Evolutionary conservation across 148 eudicot genomes (phyloP).

Genomic region (Camellia lanceoleosa): DNA sequence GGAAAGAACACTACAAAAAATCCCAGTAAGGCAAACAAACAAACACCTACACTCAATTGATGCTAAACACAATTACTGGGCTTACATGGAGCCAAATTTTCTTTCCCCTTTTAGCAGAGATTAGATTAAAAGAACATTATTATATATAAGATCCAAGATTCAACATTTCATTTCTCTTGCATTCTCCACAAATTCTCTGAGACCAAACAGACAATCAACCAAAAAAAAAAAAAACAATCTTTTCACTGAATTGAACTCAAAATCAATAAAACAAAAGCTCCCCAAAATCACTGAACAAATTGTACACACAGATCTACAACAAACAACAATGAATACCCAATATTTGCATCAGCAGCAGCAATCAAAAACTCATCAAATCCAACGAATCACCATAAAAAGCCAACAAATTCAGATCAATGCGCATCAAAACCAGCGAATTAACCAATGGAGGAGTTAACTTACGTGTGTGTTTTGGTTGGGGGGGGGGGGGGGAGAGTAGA

Average conservation of each 20-base stretch:
- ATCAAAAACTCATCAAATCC: background rate
- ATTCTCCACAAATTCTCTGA: no score
- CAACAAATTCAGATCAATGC: background rate
- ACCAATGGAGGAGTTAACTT: background rate
- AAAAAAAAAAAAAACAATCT: background rate
- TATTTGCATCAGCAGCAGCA: background rate
- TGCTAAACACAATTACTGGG: background rate
- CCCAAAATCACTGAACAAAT: background rate
- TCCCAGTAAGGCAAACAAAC: background rate
- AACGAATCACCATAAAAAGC: background rate
- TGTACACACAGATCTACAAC: background rate
- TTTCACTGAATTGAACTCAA: no score
- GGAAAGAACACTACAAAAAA: background rate
- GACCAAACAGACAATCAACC: background rate
- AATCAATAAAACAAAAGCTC: background rate
- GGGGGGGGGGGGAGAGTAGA: background rate
- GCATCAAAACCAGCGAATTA: background rate
- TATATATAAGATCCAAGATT: background rate
- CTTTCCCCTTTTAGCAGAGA: background rate
- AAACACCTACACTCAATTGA: no score
- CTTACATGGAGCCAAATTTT: background rate
- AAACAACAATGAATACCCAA: background rate
- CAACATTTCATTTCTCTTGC: background rate
- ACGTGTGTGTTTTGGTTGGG: no score
- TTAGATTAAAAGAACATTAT: background rate